phyloP scores from a whole-genome alignment of 2,329 filamentous ascomycete genomes.

The Hymenoscyphus occultus region DNA sequence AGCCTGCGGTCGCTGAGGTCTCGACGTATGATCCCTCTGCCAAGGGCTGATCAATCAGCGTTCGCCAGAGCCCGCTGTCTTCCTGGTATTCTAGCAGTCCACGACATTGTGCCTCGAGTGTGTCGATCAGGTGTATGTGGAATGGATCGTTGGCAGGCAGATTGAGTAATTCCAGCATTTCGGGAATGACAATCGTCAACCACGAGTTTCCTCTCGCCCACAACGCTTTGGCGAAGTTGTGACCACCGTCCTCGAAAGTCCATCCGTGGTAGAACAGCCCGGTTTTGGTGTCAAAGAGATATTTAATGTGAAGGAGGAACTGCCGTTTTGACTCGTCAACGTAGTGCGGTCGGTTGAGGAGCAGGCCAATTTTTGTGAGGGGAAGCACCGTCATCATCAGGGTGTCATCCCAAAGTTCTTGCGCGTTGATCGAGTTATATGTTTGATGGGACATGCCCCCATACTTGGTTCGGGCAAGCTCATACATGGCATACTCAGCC shows the following conservation, averaged over 20 bases:
- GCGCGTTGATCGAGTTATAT: constrained; percentile 54
- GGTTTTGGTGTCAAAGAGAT: constrained; percentile 68
- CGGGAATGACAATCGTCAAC: constrained; percentile 80
- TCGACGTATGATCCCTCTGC: constrained; percentile 71
- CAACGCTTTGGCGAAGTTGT: constrained; percentile 56
- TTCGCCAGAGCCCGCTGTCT: constrained; percentile 67
- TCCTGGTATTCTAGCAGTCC: constrained; percentile 61
- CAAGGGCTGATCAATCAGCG: constrained; percentile 65
- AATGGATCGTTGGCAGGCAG: constrained; percentile 59
- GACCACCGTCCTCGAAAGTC: constrained; percentile 68
- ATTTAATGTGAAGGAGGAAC: constrained; percentile 75
- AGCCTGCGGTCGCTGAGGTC: constrained; percentile 75
- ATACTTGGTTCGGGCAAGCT: constrained; percentile 66
- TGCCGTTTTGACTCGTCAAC: constrained; percentile 75
- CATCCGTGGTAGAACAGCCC: constrained; percentile 81
- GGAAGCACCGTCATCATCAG: constrained; percentile 86
- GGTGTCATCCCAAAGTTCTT: constrained; percentile 82
- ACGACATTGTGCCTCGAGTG: constrained; percentile 65
- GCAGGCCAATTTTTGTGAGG: constrained; percentile 66
- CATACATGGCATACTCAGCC: constrained; percentile 80
- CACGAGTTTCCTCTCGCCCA: constrained; percentile 66
- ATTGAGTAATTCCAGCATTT: constrained; percentile 72
- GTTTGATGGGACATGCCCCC: constrained; percentile 45
- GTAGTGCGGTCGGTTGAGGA: constrained; percentile 68
- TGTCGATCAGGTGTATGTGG: constrained; percentile 55